phyloP scores from a whole-genome alignment of 2,329 filamentous ascomycete species.

The Dactylellina leptospora region DNA sequence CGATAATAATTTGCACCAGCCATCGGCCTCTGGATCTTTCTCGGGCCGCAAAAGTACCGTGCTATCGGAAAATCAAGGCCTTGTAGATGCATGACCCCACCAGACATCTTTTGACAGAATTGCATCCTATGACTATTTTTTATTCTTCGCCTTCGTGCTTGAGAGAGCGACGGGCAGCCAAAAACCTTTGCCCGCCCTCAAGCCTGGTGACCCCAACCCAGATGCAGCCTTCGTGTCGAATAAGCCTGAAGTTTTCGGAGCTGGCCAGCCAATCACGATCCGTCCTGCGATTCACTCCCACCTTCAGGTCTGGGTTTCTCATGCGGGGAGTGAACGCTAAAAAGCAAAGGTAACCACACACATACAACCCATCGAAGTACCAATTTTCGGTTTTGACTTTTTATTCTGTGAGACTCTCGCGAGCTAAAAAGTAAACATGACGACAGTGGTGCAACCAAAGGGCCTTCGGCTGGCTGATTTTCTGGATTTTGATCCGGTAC shows the following conservation, averaged over 20 bases:
- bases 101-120: conserved; percentile 1
- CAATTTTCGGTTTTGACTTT: no score
- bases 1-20: no score
- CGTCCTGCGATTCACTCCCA: conserved; percentile 1
- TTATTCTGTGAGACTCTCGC: no score
- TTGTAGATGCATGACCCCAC: conserved; percentile 45
- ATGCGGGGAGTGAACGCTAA: conserved; percentile 4
- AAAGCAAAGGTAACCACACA: neutral
- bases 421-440: conserved; percentile 24
- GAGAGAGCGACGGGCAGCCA: conserved; percentile 8
- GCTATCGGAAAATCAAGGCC: conserved; percentile 37
- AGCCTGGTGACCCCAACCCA: conserved; percentile 43
- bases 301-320: neutral
- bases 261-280: conserved; percentile 41
- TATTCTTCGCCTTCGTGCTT: neutral
- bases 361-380: no score
- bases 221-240: conserved; percentile 48
- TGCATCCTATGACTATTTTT: conserved; percentile 18
- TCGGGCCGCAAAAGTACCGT: conserved; percentile 39
- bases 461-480: conserved; percentile 26
- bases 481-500: conserved; percentile 18
- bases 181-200: neutral
- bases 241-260: conserved; percentile 15
- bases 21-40: conserved; percentile 12
- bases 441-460: conserved; percentile 24